phyloP scores from a whole-genome alignment of 1,284 basidiomycete genomes.

The Wolfiporia cocos region DNA sequence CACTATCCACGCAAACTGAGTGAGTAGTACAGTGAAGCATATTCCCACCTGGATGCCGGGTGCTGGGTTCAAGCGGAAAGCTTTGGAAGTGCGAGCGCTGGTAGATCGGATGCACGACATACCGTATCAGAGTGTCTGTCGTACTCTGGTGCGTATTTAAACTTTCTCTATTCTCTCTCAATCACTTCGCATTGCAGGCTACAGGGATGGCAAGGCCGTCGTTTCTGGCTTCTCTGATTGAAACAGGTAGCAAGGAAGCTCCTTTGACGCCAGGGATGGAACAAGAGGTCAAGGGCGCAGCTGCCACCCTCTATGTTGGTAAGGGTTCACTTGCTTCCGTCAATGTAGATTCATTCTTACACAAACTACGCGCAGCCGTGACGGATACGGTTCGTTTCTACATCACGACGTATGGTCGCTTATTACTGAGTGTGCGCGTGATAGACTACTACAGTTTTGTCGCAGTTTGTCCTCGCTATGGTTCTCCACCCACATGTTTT shows the following conservation, averaged over 20 bases:
- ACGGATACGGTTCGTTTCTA: conserved; percentile 1
- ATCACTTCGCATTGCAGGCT: conserved; percentile 5
- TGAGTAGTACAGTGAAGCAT: background rate
- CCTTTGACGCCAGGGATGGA: background rate
- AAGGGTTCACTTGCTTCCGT: background rate
- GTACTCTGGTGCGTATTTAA: conserved; percentile 14
- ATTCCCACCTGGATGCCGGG: background rate
- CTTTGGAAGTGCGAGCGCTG: conserved; percentile 6
- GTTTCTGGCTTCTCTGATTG: conserved; percentile 6
- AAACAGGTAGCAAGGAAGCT: conserved; percentile 3
- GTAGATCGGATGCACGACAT: conserved; percentile 12
- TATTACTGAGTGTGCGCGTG: background rate
- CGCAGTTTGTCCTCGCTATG: conserved; percentile 4
- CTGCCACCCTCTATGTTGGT: background rate
- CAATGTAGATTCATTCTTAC: conserved; percentile 6
- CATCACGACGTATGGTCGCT: background rate
- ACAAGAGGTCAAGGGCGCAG: background rate
- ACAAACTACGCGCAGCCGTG: background rate
- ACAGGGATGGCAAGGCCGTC: conserved; percentile 11
- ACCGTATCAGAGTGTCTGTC: conserved; percentile 18
- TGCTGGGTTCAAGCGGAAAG: conserved; percentile 14
- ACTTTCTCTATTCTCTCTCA: too few species aligned
- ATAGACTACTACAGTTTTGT: background rate
- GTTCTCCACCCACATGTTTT: conserved; percentile 4
- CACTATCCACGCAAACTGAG: background rate